Base-by-base conservation (phyloP, 208 protist genomes). In the Ichthyophonus hoferi region DNA sequence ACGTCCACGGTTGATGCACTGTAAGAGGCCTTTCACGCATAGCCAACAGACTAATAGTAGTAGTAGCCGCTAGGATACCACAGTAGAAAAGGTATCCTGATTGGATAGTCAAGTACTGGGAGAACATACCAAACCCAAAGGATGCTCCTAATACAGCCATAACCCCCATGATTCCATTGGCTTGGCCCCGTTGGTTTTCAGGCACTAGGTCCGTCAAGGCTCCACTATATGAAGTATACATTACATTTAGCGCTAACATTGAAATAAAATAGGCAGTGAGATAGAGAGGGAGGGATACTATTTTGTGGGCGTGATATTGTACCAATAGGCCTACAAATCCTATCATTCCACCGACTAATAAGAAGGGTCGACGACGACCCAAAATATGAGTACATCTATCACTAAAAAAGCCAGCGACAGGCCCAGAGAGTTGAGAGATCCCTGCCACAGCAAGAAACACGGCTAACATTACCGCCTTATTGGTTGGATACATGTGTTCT, bases 371-470 rank as follows among this genome's bases (percentile, higher is more conserved):
- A 31, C 84, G 77, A 31, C 84, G 41, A 1, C 84, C 84, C 2
- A 40, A 42, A 1, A 3, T 33, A 81, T 79, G 42, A 38, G 38
- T 87, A 42, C 84, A 87, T 34, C 84, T 1, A 81, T 87, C 84
- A 37, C 33, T 42, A 40, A 87, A 87, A 40, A 79, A 87, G 7
- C 84, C 84, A 37, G 84, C 84, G 24, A 87, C 12, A 34, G 84
- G 84, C 31, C 84, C 84, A 42, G 84, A 87, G 1, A 87, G 58
- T 87, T 87, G 84, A 37, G 84, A 87, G 0, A 87, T 33, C 3
- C 84, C 84, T 35, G 40, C 37, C 7, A 87, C 3, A 42, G 40
- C 84, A 7, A 87, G 24, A 1, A 87, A 87, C 34, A 87, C 17
- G 33, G 42, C 84, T 34, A 87, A 42, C 84, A 87, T 87, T n/a